Evolutionary conservation across 192 early-diverging fungal genomes (phyloP), one percentile per base, ranked within the genome.

Genomic region (Diversispora epigaea): DNA sequence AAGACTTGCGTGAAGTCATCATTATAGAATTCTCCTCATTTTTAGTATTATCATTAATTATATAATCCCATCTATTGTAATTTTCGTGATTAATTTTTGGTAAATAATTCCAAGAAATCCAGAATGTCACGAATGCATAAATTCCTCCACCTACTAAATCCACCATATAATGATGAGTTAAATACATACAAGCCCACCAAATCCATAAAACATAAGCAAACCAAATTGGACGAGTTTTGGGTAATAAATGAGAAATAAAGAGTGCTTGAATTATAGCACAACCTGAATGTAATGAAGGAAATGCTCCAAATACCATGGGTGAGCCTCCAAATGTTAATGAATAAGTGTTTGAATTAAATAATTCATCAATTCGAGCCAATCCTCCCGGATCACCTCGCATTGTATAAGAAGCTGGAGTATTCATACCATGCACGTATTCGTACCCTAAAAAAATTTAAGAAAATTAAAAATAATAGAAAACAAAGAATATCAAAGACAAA

Each of bases 121-220:
- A 86, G 64, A 87, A 91, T 6, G 85, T 80, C 15, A 89, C 81
- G 8, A 85, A 77, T 6, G 91, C 86, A 78, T 90, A 92, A 32
- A 90, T 76, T 40, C 82, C 82, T 6, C 91, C 91, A 50, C 88
- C 90, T 32, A 89, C 81, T 15, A 92, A 70, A 77, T 92, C 91
- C 54, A 89, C 84, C 73, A 92, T 85, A 76, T 92, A 92, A 73
- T 92, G 90, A 73, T 91, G 91, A 1, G 86, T 86, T 7, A 91
- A 78, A 76, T 92, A 92, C 87, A 91, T 91, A 73, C 90, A 91
- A 0, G 89, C 86, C 90, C 88, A 91, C 91, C 91, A 92, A 75
- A 91, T 88, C 90, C 90, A 90, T 65, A 87, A 80, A 11, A 88
- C 84, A 79, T 92, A 91, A 21, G 76, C 67, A 25, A 86, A 66